These are phyloP conservation scores for Penicillium sumatraense DNA, from an alignment of 2,329 filamentous ascomycete species.

Conservation along the genomic window DNA sequence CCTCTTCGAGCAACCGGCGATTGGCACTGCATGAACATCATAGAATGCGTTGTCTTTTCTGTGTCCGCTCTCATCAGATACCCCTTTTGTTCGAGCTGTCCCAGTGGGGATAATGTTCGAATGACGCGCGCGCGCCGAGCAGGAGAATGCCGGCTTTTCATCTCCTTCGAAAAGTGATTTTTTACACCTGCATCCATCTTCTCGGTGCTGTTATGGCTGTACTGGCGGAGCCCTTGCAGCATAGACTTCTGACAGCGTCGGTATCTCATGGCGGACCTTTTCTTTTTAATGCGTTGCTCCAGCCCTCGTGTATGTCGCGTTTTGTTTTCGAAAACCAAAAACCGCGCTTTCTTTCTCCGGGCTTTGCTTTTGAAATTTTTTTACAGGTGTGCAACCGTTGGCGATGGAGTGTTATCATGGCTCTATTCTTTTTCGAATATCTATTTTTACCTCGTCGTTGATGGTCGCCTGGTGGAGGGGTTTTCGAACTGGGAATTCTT, in stretches of 20 bases:
- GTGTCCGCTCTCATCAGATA: constrained; percentile 53
- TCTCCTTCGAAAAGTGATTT: constrained; percentile 40
- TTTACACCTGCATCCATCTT: constrained; percentile 43
- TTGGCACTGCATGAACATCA: constrained; percentile 53
- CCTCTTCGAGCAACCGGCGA: constrained; percentile 34
- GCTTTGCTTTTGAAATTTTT: constrained; percentile 15
- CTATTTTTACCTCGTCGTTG: constrained; percentile 2
- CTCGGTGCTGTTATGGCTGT: constrained; percentile 45
- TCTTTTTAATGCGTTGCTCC: constrained; percentile 27
- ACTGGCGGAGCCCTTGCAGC: constrained; percentile 43
- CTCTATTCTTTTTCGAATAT: constrained; percentile 1
- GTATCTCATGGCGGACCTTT: constrained; percentile 45
- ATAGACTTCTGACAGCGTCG: constrained; percentile 47
- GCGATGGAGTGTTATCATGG: neutral
- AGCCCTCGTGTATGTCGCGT: constrained; percentile 30
- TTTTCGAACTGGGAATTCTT: constrained; percentile 32
- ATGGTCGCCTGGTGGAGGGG: constrained; percentile 11
- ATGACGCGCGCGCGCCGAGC: constrained; percentile 45
- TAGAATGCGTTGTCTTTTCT: constrained; percentile 58
- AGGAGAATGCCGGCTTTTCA: constrained; percentile 40
- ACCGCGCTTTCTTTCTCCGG: constrained; percentile 34
- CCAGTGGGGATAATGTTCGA: constrained; percentile 42
- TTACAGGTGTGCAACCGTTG: constrained; percentile 6
- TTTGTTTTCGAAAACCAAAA: constrained; percentile 17
- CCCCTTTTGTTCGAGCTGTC: constrained; percentile 50